Conservation (phyloP, 805 yeast species). For the Yamadazyma laniorum region DNA sequence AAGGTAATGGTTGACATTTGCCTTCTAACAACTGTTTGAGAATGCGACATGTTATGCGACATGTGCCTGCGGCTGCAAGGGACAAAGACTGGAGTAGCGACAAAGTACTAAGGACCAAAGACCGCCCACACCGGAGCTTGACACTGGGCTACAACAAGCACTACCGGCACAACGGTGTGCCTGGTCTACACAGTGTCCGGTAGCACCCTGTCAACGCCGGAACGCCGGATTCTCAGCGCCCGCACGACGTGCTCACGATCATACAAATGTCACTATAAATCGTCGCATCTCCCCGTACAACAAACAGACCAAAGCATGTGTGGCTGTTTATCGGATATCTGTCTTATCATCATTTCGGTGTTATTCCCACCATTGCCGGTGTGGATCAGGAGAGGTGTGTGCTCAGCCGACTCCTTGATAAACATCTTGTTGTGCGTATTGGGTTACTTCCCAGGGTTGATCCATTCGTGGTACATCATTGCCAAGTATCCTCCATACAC, state of each 20-base stretch:
- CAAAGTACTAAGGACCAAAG: too few species aligned
- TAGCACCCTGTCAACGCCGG: too few species aligned
- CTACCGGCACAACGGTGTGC: too few species aligned
- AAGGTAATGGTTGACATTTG: constrained; percentile 24
- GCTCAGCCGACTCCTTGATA: constrained; percentile 50
- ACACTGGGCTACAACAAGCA: too few species aligned
- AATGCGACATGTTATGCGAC: too few species aligned
- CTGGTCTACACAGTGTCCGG: too few species aligned
- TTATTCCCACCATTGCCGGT: constrained; percentile 77
- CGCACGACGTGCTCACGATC: neutral
- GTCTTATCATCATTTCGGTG: constrained; percentile 58
- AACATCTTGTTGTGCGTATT: constrained; percentile 43
- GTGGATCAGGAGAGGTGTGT: constrained; percentile 59
- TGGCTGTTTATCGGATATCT: constrained; percentile 48
- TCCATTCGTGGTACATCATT: constrained; percentile 50
- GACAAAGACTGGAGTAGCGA: too few species aligned
- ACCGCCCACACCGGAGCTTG: too few species aligned
- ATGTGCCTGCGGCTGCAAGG: too few species aligned
- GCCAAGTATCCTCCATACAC: constrained; percentile 45
- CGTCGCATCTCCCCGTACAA: too few species aligned
- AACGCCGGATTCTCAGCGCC: neutral
- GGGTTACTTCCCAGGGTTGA: constrained; percentile 51
- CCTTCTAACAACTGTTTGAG: neutral
- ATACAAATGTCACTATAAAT: neutral
- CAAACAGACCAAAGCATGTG: constrained; percentile 13